Evolutionary conservation across 192 early-diverging fungal species (phyloP).

Genomic region (Rhizophagus clarus): DNA sequence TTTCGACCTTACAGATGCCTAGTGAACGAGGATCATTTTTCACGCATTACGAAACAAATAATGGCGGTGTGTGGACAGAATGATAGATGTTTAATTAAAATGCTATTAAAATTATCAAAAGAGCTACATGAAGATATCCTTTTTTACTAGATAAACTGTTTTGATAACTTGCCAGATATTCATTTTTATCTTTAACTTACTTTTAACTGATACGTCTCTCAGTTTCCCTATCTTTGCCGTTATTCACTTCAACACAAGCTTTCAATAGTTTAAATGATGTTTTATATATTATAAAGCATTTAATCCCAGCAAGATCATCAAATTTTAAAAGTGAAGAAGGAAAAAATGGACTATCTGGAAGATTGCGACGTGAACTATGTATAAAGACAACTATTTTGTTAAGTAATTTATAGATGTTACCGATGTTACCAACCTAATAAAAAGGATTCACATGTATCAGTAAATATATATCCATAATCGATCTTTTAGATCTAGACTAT

Average conservation of each 20-base stretch:
- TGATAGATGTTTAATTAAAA: not conserved
- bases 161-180: not conserved
- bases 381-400: not conserved
- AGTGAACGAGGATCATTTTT: not conserved
- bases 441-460: no score
- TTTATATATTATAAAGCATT: not conserved
- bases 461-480: no score
- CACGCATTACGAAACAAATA: not conserved
- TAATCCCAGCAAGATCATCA: not conserved
- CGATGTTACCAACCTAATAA: no score
- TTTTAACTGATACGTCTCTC: not conserved
- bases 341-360: not conserved
- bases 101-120: not conserved
- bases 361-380: not conserved
- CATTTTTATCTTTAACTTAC: not conserved
- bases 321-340: not conserved
- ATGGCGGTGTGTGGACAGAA: not conserved
- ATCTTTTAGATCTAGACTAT: no score
- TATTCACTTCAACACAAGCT: not conserved
- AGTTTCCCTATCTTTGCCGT: not conserved
- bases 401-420: not conserved
- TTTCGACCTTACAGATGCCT: not conserved
- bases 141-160: not conserved
- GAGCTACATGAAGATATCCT: not conserved
- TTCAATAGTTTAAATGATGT: not conserved